Percentiles rank a stretch among this genome's conserved stretches.
phyloP scores from a whole-genome alignment of 768 basidiomycete genomes.

The Tricholoma hemisulphureum region DNA sequence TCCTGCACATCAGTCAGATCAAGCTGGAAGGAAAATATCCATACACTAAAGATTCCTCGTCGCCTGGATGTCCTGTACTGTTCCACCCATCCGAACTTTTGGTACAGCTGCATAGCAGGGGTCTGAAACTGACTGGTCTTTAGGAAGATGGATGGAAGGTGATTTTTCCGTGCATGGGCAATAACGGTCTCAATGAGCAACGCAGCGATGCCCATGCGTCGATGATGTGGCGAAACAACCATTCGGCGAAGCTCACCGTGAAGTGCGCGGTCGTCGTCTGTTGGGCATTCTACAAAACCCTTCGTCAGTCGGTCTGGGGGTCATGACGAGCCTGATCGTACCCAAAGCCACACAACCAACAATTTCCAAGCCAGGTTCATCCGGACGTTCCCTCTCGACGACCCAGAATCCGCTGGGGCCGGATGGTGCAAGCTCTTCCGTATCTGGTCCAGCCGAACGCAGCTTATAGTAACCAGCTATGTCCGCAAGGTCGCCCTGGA shows the following conservation, averaged over 20 bases:
- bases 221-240: slow-evolving; percentile 14
- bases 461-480: slow-evolving; percentile 18
- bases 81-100: slow-evolving; percentile 19
- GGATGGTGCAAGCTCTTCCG: not conserved
- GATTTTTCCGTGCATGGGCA: slow-evolving; percentile 2
- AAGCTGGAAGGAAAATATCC: not conserved
- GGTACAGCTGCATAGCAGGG: slow-evolving; percentile 9
- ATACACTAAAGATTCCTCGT: not conserved
- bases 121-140: slow-evolving; percentile 4
- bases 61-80: not conserved
- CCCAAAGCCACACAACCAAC: slow-evolving; percentile 22
- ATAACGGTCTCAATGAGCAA: slow-evolving; percentile 8
- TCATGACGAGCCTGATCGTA: not conserved
- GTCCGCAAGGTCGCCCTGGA: slow-evolving; percentile 20
- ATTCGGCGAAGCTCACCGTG: slow-evolving; percentile 11
- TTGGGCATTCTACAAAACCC: slow-evolving; percentile 3
- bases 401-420: slow-evolving; percentile 24
- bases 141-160: not conserved
- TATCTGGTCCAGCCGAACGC: not conserved
- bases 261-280: not conserved
- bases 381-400: slow-evolving; percentile 14
- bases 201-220: slow-evolving; percentile 9
- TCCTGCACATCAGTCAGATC: not conserved
- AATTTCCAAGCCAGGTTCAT: slow-evolving; percentile 9
- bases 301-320: not conserved